Evolutionary conservation across 345 rosid genomes (phyloP).

Genomic region (Aquilaria yunnanensis): DNA sequence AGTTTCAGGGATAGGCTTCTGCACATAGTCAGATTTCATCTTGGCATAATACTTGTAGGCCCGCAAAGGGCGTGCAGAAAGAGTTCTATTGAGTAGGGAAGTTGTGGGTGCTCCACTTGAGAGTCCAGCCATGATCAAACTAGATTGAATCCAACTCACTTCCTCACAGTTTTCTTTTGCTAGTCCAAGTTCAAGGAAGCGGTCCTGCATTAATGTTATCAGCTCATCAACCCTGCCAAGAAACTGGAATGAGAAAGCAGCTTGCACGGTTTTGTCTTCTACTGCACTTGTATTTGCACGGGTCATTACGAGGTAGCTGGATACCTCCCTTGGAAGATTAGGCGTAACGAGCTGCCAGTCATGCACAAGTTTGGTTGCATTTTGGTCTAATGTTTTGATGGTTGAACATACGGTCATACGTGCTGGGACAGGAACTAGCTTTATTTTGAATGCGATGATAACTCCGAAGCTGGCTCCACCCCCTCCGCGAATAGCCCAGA

Average conservation of each 20-base stretch:
- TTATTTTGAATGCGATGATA: background rate
- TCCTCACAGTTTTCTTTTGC: background rate
- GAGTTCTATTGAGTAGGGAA: background rate
- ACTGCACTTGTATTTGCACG: background rate
- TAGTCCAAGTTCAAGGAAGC: too few species aligned
- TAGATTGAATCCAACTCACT: slow-evolving; percentile 1
- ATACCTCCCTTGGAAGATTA: background rate
- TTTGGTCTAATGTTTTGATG: background rate
- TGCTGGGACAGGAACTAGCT: background rate
- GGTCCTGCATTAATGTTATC: too few species aligned
- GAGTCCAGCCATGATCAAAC: background rate
- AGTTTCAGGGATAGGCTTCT: background rate
- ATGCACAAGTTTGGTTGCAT: background rate
- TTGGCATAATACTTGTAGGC: background rate
- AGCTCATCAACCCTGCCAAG: slow-evolving; percentile 6
- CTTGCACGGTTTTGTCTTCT: background rate
- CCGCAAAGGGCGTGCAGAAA: too few species aligned
- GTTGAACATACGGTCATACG: background rate
- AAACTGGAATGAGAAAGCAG: background rate
- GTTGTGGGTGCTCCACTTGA: background rate
- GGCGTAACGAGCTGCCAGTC: background rate
- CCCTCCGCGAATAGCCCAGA: too few species aligned
- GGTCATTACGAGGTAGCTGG: background rate
- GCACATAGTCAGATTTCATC: slow-evolving; percentile 3
- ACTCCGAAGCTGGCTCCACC: slow-evolving; percentile 3